Evolutionary conservation across 257 asterid genomes (phyloP), one percentile per base, ranked within the genome.

Genomic region (Nicotiana paniculata): DNA sequence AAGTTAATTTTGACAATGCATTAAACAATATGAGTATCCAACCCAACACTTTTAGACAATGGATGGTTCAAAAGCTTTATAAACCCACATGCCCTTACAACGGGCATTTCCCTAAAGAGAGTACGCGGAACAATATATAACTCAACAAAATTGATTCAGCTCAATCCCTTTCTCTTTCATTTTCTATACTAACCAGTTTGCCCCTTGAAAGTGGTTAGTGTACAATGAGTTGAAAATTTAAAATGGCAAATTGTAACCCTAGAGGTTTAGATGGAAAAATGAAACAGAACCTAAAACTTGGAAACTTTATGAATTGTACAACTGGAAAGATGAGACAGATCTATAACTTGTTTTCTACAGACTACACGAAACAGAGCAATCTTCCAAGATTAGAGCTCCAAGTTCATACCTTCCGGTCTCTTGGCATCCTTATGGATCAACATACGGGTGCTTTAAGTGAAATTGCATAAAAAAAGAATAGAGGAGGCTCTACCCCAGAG

Each of bases 361-460:
- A 68, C 77, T 68, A 68, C 77, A 68, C 18, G 53, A 67, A 35
- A 35, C 26, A 67, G 21, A 67, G n/a, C n/a, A 67, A 35, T 30
- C 54, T 35, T 68, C 57, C 55, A 69, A 69, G 57, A 21, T 39
- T 39, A 69, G 77, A 69, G 77, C 77, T 39, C 57, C 77, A 69
- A 39, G 77, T 69, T n/a, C 57, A 69, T 2, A 26, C 11, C 35
- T 4, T 63, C 68, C 6, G 68, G n/a, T 48, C 9, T 39, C 48
- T 39, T 69, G 77, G 77, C 77, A 39, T 39, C 57, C 57, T 69
- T 37, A 37, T n/a, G 55, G 32, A 69, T 69, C 77, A 69, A 69
- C 54, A 17, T 39, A n/a, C 30, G 6, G 17, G 33, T 69, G 32
- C 57, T 69, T 39, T 10, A 69, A 69, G 57, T 69, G 77, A 69